A percentile compares a stretch with the other conserved stretches of the same genome.
These are phyloP conservation scores for Moelleriella libera DNA, from an alignment of 2,329 filamentous ascomycete genomes.

Conservation along the genomic window DNA sequence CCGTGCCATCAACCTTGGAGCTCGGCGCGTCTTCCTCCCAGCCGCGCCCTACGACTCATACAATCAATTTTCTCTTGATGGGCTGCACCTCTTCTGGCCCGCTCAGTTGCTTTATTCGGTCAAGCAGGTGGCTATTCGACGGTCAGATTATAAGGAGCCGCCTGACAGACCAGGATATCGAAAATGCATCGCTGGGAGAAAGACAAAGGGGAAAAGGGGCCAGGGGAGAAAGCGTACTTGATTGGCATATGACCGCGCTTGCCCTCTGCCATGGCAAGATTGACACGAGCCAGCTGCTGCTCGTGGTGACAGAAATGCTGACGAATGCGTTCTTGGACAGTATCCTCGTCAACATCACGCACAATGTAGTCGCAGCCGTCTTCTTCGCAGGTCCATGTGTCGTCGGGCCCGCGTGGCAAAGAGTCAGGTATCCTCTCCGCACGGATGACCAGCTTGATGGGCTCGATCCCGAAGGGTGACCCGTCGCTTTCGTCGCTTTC, in stretches of 20 bases:
- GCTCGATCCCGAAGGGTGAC: constrained; percentile 11
- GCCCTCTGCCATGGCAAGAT: constrained; percentile 42
- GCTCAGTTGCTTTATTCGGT: constrained; percentile 34
- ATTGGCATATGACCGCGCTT: constrained; percentile 38
- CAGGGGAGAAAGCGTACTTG: constrained; percentile 31
- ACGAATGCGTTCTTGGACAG: constrained; percentile 40
- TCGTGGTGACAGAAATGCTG: constrained; percentile 49
- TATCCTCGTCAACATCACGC: constrained; percentile 42
- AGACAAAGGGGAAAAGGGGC: constrained; percentile 15
- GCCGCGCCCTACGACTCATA: constrained; percentile 11
- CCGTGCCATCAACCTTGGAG: neutral
- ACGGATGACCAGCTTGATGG: constrained; percentile 29
- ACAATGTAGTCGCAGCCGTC: constrained; percentile 51
- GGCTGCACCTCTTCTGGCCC: constrained; percentile 13
- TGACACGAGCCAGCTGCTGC: constrained; percentile 33
- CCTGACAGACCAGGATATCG: neutral
- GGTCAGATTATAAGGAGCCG: no score
- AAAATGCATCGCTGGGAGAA: constrained; percentile 4
- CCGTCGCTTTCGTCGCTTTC: constrained; percentile 1
- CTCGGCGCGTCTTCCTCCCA: neutral
- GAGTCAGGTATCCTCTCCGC: constrained; percentile 35
- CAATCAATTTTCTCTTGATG: constrained; percentile 30
- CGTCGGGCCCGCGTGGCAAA: constrained; percentile 38
- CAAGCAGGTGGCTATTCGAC: constrained; percentile 33
- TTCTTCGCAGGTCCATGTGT: constrained; percentile 53